Evolutionary conservation across 805 yeast genomes (phyloP).

Genomic region (Pichia eremophila): DNA sequence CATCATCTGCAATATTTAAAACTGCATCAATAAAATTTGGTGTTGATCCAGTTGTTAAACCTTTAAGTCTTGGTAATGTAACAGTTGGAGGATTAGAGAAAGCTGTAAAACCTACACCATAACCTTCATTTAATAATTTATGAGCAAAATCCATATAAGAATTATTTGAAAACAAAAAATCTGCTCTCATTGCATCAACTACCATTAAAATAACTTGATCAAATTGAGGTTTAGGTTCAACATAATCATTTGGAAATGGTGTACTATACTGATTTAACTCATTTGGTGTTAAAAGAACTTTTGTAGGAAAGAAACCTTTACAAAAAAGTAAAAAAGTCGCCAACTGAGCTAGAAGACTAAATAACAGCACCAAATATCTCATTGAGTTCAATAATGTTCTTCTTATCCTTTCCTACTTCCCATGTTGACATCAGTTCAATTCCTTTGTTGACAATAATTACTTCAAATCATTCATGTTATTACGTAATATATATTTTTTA

Average conservation of each 20-base stretch:
- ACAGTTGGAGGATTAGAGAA: slow-evolving; percentile 94
- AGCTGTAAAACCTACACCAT: slow-evolving; percentile 84
- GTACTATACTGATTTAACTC: slow-evolving; percentile 30
- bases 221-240: slow-evolving; percentile 37
- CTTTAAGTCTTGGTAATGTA: slow-evolving; percentile 87
- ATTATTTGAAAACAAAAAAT: slow-evolving; percentile 59
- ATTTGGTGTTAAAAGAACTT: slow-evolving; percentile 60
- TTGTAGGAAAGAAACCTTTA: slow-evolving; percentile 88
- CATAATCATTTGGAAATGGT: slow-evolving; percentile 21
- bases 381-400: not conserved
- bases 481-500: too few relatives aligned
- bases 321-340: slow-evolving; percentile 56
- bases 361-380: slow-evolving; percentile 8
- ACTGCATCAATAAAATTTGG: slow-evolving; percentile 94
- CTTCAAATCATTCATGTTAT: too few relatives aligned
- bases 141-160: slow-evolving; percentile 69
- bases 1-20: slow-evolving; percentile 86
- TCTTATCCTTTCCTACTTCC: too few relatives aligned
- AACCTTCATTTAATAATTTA: slow-evolving; percentile 48
- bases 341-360: slow-evolving; percentile 29
- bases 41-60: slow-evolving; percentile 88
- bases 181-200: slow-evolving; percentile 88
- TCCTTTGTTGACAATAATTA: too few relatives aligned
- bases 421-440: too few relatives aligned
- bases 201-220: slow-evolving; percentile 70